Base-by-base conservation (phyloP, 306 rosid species). In the Rubus parviflorus region DNA sequence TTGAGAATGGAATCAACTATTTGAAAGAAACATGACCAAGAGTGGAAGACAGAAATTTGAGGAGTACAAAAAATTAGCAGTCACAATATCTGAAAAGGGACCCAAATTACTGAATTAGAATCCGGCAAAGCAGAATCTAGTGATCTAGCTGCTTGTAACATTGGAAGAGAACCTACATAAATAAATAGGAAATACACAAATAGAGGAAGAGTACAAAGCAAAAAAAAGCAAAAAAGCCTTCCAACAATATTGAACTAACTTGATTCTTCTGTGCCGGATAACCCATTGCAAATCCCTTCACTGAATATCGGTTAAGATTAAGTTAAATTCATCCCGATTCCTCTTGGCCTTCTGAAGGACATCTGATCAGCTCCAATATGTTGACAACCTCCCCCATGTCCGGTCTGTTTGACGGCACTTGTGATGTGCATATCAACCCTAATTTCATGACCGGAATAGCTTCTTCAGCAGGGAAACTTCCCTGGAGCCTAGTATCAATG, bases 61-160 rank as follows among this genome's bases (percentile, higher is more conserved):
- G 73, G 75, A 81, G 53, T 79, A 83, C 88, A 81, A 79, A 83
- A 76, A 74, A 90, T 78, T 74, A 75, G 82, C 46, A 80, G 46
- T 78, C 75, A 85, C 81, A 85, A 79, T 58, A 57, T 85, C 68
- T 72, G 75, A 43, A 52, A 75, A 75, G 80, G 81, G 83, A 82
- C 67, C 85, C 89, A 77, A 78, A 81, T 51, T 61, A 30, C 85
- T 88, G 75, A 78, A 81, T 72, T 72, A 87, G 88, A 90, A 89
- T 78, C 87, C 94, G 99, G 99, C 89, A 97, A 96, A 92, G 87
- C 86, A 87, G 99, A 96, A 96, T 91, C 98, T 92, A 93, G 96
- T 80, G 81, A 74, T 88, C 84, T 81, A 83, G 70, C 58, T 60
- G 63, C 57, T 52, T 68, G 71, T 61, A 76, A 72, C 85, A 40